These are phyloP conservation scores for Corymbia calophylla DNA, from an alignment of 441 rosid species.

Conservation along the genomic window DNA sequence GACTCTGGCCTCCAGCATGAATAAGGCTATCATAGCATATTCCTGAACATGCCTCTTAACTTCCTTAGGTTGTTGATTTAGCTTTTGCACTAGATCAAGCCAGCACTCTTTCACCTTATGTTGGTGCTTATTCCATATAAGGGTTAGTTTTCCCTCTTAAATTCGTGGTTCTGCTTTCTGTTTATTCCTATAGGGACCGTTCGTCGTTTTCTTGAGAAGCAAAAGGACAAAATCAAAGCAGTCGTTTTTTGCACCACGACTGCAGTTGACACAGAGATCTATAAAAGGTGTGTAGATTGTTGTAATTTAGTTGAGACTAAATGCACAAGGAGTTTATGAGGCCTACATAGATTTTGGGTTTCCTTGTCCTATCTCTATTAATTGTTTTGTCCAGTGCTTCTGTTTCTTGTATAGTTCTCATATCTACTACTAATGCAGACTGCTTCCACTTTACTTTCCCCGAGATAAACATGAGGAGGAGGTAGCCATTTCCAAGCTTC, in stretches of 20 bases:
- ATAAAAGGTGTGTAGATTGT: constrained; percentile 53
- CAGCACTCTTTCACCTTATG: neutral
- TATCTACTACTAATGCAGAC: constrained; percentile 35
- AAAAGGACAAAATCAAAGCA: constrained; percentile 77
- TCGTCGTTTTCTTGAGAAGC: constrained; percentile 93
- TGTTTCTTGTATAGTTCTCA: neutral
- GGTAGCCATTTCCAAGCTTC: constrained; percentile 89
- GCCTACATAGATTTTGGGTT: neutral
- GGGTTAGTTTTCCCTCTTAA: neutral
- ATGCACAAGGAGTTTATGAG: neutral
- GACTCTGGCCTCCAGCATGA: neutral
- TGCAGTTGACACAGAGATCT: constrained; percentile 74
- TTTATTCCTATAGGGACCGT: constrained; percentile 62
- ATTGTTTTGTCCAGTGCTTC: neutral
- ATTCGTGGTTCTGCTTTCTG: constrained; percentile 5
- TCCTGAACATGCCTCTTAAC: neutral
- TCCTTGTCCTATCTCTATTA: neutral
- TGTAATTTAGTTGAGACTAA: neutral
- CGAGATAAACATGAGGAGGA: constrained; percentile 97
- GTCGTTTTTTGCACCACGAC: constrained; percentile 92
- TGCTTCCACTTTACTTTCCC: constrained; percentile 97
- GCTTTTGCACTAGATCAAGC: neutral
- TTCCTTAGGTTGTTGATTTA: neutral
- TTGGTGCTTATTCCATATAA: neutral
- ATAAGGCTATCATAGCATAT: neutral